A percentile compares a stretch with the other conserved stretches of the same genome.
These are phyloP conservation scores for Xerocomus nothofagi DNA, from an alignment of 1,284 basidiomycete species.

Conservation along the genomic window DNA sequence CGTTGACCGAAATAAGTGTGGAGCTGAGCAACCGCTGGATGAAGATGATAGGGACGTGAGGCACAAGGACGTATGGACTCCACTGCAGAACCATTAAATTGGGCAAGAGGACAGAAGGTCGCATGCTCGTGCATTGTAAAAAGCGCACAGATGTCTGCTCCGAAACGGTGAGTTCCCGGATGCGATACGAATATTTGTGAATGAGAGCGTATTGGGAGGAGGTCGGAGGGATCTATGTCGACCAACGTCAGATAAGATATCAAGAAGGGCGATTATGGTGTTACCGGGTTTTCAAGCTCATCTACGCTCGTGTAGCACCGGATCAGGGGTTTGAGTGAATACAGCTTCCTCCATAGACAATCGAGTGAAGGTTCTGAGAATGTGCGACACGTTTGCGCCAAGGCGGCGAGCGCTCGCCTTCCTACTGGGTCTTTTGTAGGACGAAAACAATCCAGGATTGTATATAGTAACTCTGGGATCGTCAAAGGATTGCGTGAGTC, in stretches of 20 bases:
- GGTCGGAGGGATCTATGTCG: slow-evolving; percentile 15
- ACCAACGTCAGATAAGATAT: neutral
- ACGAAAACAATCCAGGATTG: slow-evolving; percentile 11
- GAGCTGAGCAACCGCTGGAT: slow-evolving; percentile 20
- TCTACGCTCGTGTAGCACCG: slow-evolving; percentile 8
- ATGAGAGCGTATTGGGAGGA: slow-evolving; percentile 10
- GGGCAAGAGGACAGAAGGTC: slow-evolving; percentile 10
- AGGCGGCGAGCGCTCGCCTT: neutral
- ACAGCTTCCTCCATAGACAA: slow-evolving; percentile 12
- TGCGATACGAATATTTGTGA: slow-evolving; percentile 12
- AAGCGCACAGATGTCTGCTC: slow-evolving; percentile 6
- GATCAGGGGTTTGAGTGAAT: slow-evolving; percentile 19
- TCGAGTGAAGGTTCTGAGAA: slow-evolving; percentile 12
- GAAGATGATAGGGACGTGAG: slow-evolving; percentile 2
- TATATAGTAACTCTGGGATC: slow-evolving; percentile 11
- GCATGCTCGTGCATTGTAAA: slow-evolving; percentile 12
- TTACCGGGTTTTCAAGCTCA: neutral
- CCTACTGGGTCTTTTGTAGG: neutral
- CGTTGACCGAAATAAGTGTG: slow-evolving; percentile 8
- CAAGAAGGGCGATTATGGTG: neutral
- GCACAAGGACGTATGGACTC: neutral
- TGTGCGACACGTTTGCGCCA: slow-evolving; percentile 11
- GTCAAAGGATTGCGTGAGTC: neutral
- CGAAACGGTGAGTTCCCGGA: slow-evolving; percentile 12
- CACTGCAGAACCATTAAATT: slow-evolving; percentile 14